phyloP scores from a whole-genome alignment of 495 filamentous ascomycete species.

The Penicillium longicatenatum region DNA sequence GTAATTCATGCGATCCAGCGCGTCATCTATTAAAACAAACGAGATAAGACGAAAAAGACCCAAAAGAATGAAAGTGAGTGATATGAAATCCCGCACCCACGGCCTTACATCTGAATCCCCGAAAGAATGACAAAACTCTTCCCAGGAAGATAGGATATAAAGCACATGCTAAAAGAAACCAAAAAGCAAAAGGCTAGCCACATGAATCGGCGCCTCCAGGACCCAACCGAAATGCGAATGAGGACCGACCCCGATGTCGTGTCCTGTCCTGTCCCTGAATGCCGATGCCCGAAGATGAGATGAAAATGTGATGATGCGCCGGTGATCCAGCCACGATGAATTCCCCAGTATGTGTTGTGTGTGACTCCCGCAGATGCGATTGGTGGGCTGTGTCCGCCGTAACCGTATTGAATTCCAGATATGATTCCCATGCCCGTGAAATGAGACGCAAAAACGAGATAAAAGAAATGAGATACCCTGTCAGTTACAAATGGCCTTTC shows the following conservation, averaged over 20 bases:
- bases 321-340: conserved; percentile 31
- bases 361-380: conserved; percentile 36
- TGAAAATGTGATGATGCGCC: conserved; percentile 20
- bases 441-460: conserved; percentile 5
- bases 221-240: neutral
- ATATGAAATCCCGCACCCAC: neutral
- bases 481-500: conserved; percentile 6
- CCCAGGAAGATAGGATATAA: neutral
- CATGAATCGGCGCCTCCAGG: neutral
- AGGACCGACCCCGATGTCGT: neutral
- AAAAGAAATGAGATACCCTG: conserved; percentile 15
- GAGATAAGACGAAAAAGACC: conserved; percentile 2
- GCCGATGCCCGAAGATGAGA: conserved; percentile 8
- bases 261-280: conserved; percentile 6
- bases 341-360: conserved; percentile 16
- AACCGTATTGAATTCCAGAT: conserved; percentile 11
- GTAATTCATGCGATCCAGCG: conserved; percentile 21
- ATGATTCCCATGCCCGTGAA: conserved; percentile 14
- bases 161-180: neutral
- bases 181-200: neutral
- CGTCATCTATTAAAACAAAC: conserved; percentile 21
- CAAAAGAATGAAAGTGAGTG: conserved; percentile 10
- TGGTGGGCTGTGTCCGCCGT: conserved; percentile 15
- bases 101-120: neutral
- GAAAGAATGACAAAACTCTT: neutral